Conservation (phyloP, 2,329 filamentous ascomycete species). For the Rosellinia necatrix region DNA sequence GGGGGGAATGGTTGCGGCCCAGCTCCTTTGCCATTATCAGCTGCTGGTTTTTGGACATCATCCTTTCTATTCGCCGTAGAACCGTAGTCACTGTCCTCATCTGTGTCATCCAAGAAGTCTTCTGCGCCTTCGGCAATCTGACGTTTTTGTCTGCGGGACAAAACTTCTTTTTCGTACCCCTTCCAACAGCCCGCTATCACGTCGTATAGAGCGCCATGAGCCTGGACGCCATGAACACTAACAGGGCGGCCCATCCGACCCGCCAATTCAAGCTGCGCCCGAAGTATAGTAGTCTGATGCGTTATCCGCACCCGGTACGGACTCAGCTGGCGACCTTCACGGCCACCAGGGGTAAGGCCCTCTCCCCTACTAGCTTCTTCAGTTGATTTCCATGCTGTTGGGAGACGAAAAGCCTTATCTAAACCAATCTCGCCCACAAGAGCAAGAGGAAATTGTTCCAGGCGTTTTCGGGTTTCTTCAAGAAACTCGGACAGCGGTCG, state of each 20-base stretch:
- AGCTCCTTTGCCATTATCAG: constrained; percentile 4
- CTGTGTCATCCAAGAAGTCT: constrained; percentile 48
- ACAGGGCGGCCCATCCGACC: constrained; percentile 68
- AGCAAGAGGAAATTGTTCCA: constrained; percentile 64
- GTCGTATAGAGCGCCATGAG: constrained; percentile 72
- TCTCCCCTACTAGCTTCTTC: constrained; percentile 48
- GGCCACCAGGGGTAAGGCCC: constrained; percentile 67
- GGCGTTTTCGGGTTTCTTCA: constrained; percentile 56
- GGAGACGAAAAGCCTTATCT: constrained; percentile 77
- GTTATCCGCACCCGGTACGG: constrained; percentile 68
- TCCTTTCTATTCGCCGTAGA: background rate
- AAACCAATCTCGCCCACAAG: constrained; percentile 79
- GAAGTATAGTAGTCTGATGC: constrained; percentile 71
- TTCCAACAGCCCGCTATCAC: constrained; percentile 69
- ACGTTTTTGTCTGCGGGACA: constrained; percentile 63
- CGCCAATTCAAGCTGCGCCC: constrained; percentile 72
- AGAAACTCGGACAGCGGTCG: constrained; percentile 63
- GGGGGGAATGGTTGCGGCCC: constrained; percentile 73
- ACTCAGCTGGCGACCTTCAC: constrained; percentile 70
- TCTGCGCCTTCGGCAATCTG: constrained; percentile 54
- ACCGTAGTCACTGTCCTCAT: constrained; percentile 45
- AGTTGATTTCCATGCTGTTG: constrained; percentile 57
- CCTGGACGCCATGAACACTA: constrained; percentile 76
- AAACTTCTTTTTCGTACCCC: constrained; percentile 66
- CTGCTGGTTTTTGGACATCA: background rate